Percentiles rank a stretch among this genome's conserved stretches.
These are phyloP conservation scores for Parascedosporium putredinis DNA, from an alignment of 2,329 filamentous ascomycete genomes.

Conservation along the genomic window DNA sequence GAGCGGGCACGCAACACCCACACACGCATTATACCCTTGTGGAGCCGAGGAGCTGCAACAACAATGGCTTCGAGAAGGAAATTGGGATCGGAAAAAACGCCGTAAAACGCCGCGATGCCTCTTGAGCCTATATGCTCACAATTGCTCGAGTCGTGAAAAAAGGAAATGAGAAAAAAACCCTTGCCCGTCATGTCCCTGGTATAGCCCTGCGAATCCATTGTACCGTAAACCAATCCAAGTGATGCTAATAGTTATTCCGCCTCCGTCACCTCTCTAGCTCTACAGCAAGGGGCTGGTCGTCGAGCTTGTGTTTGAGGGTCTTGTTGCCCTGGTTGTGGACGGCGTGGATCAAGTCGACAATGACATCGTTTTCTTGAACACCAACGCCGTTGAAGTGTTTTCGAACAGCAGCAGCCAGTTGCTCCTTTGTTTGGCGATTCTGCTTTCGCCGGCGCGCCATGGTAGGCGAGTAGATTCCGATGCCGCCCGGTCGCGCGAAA, in stretches of 20 bases:
- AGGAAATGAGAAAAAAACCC: not conserved
- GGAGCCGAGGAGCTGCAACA: too few species aligned
- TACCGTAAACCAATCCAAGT: not conserved
- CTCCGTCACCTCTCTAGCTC: not conserved
- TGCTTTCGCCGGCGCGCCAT: constrained; percentile 53
- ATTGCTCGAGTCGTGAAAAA: not conserved
- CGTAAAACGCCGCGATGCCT: not conserved
- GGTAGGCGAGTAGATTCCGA: constrained; percentile 64
- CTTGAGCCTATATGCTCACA: too few species aligned
- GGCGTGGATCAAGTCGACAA: constrained; percentile 69
- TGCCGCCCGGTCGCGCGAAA: constrained; percentile 48
- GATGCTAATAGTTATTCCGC: not conserved
- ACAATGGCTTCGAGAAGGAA: not conserved
- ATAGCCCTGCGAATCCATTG: not conserved
- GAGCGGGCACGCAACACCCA: too few species aligned
- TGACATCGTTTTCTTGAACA: constrained; percentile 72
- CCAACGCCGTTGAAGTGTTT: constrained; percentile 78
- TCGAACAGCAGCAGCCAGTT: constrained; percentile 60
- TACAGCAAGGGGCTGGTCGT: constrained; percentile 19
- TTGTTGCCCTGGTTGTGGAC: constrained; percentile 36
- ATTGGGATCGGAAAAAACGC: not conserved
- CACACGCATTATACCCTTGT: too few species aligned
- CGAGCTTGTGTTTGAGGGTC: constrained; percentile 5
- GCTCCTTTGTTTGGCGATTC: constrained; percentile 59
- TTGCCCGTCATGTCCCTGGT: not conserved